These are phyloP conservation scores for Fallopia convolvulus DNA, from an alignment of 148 eudicot species.

Conservation along the genomic window DNA sequence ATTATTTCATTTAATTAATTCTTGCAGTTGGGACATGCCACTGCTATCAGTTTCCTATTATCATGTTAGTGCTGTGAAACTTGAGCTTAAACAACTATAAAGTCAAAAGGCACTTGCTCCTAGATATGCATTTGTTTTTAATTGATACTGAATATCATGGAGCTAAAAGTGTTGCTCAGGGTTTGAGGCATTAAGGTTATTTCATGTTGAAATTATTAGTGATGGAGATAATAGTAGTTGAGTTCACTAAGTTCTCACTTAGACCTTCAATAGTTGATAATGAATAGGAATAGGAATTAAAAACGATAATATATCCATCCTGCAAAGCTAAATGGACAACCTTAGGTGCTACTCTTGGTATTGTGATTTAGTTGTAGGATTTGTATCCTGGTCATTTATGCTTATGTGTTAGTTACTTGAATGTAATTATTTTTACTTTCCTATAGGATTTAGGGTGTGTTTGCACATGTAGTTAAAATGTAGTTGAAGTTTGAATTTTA, in stretches of 20 bases:
- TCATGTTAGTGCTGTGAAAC: background rate
- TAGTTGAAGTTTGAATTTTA: no score
- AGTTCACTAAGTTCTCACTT: background rate
- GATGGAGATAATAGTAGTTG: background rate
- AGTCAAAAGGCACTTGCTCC: background rate
- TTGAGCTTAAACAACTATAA: background rate
- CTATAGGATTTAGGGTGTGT: no score
- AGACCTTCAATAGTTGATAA: background rate
- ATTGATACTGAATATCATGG: background rate
- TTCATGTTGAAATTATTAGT: background rate
- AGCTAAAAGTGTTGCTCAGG: background rate
- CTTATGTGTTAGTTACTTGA: background rate
- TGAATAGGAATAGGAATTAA: background rate
- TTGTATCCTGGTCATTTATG: background rate
- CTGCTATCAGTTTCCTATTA: background rate
- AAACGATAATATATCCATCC: background rate
- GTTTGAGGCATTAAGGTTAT: background rate
- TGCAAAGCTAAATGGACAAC: background rate
- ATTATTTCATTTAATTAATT: background rate
- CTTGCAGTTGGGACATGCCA: background rate
- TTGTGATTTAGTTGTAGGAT: background rate
- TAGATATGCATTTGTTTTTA: background rate
- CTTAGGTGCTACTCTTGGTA: background rate
- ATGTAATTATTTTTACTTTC: no score
- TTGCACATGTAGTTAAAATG: no score